These are phyloP conservation scores for Myxozyma melibiosi DNA, from an alignment of 805 yeast species.

Conservation along the genomic window DNA sequence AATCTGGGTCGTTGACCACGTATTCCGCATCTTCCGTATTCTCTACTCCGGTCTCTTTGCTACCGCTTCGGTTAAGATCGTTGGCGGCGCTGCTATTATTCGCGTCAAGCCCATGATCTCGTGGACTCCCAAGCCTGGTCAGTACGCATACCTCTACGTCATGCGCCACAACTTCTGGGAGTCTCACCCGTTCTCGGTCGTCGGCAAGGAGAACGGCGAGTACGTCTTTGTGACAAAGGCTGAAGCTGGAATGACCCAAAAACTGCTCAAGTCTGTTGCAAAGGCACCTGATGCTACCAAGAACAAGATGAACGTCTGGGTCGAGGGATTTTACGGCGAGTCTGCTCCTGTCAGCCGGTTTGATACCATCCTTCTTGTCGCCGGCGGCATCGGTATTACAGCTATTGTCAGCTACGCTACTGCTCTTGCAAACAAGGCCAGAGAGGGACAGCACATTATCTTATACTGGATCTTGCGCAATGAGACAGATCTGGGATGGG, in stretches of 20 bases:
- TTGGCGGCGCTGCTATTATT: slow-evolving; percentile 18
- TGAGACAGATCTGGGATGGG: slow-evolving; percentile 1
- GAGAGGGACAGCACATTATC: slow-evolving; percentile 8
- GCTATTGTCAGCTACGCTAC: slow-evolving; percentile 11
- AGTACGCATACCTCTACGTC: slow-evolving; percentile 33
- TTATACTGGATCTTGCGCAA: slow-evolving; percentile 11
- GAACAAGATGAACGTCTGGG: slow-evolving; percentile 24
- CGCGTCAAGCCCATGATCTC: slow-evolving; percentile 14
- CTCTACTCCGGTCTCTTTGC: slow-evolving; percentile 32
- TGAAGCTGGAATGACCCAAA: slow-evolving; percentile 17
- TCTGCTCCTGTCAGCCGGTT: slow-evolving; percentile 52
- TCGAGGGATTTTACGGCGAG: slow-evolving; percentile 68
- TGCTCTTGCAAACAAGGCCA: neutral
- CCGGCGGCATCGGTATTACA: slow-evolving; percentile 53
- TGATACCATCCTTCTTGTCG: slow-evolving; percentile 52
- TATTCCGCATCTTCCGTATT: slow-evolving; percentile 58
- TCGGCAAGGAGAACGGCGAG: slow-evolving; percentile 14
- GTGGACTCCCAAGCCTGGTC: slow-evolving; percentile 31
- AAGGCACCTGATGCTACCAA: neutral
- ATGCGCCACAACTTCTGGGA: slow-evolving; percentile 29
- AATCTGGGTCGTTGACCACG: slow-evolving; percentile 72
- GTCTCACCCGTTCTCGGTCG: slow-evolving; percentile 27
- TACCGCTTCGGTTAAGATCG: neutral
- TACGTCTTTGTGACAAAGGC: slow-evolving; percentile 23
- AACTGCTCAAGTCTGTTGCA: slow-evolving; percentile 1